These are phyloP conservation scores for Gracilaria caudata DNA, from an alignment of 23 red algal species.

Conservation along the genomic window DNA sequence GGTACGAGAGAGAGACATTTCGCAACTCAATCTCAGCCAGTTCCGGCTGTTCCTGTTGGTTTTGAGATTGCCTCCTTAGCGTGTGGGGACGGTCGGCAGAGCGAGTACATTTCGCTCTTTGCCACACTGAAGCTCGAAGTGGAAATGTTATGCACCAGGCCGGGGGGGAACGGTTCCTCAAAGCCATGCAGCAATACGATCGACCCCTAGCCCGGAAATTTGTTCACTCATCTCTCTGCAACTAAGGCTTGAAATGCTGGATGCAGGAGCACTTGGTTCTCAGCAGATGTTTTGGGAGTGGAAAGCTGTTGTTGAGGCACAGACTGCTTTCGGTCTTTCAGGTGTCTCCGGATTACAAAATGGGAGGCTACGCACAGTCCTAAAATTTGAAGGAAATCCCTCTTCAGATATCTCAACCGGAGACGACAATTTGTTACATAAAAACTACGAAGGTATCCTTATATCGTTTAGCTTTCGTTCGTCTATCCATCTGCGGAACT, in stretches of 20 bases:
- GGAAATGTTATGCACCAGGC: background rate
- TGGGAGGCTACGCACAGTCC: background rate
- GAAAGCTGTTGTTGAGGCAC: background rate
- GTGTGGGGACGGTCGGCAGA: background rate
- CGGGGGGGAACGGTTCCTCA: background rate
- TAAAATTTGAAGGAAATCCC: background rate
- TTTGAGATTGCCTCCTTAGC: background rate
- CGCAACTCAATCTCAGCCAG: constrained; percentile 47
- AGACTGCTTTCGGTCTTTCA: no score
- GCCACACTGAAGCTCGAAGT: background rate
- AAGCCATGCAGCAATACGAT: constrained; percentile 10
- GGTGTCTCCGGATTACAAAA: background rate
- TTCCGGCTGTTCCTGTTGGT: background rate
- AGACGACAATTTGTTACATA: no score
- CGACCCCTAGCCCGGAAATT: background rate
- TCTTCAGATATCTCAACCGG: no score
- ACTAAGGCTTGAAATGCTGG: background rate
- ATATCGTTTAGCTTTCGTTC: no score
- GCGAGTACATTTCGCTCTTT: background rate
- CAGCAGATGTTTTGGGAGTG: no score
- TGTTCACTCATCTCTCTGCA: background rate
- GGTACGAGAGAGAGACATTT: constrained; percentile 46
- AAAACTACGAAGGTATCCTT: no score
- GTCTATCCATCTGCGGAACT: no score
- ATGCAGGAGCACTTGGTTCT: no score